Conservation (phyloP, 441 rosid genomes). For the Gossypium laxum region DNA sequence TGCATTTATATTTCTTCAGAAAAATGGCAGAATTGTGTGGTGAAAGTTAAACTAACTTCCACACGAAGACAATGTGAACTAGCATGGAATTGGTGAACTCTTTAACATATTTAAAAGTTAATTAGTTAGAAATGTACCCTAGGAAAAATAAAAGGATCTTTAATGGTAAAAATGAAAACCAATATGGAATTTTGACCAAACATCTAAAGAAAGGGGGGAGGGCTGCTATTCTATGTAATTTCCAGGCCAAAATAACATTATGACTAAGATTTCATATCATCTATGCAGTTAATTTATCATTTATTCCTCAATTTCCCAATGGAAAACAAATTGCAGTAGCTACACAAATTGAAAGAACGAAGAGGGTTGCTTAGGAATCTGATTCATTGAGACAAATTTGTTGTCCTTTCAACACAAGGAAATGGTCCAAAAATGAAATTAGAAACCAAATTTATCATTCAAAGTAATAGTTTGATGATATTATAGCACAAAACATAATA, state of each 20-base stretch:
- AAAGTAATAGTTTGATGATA: background rate
- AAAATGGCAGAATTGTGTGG: background rate
- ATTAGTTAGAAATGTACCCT: background rate
- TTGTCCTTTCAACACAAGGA: background rate
- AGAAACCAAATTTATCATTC: background rate
- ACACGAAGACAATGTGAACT: background rate
- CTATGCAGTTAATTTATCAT: background rate
- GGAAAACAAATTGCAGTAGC: background rate
- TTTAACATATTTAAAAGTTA: background rate
- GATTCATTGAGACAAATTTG: background rate
- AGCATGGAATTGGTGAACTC: background rate
- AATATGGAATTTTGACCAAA: background rate
- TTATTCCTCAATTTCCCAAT: background rate
- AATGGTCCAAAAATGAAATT: background rate
- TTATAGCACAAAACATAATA: background rate
- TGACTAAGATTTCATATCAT: background rate
- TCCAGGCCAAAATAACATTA: background rate
- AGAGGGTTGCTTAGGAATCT: background rate
- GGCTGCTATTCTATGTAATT: background rate
- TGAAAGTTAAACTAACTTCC: background rate
- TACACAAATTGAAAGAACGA: background rate
- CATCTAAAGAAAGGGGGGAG: background rate
- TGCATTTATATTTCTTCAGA: background rate
- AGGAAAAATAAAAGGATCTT: background rate
- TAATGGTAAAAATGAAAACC: background rate